Percentiles rank a stretch among this genome's conserved stretches.
phyloP scores from a whole-genome alignment of 306 rosid species.

The Dryas octopetala region DNA sequence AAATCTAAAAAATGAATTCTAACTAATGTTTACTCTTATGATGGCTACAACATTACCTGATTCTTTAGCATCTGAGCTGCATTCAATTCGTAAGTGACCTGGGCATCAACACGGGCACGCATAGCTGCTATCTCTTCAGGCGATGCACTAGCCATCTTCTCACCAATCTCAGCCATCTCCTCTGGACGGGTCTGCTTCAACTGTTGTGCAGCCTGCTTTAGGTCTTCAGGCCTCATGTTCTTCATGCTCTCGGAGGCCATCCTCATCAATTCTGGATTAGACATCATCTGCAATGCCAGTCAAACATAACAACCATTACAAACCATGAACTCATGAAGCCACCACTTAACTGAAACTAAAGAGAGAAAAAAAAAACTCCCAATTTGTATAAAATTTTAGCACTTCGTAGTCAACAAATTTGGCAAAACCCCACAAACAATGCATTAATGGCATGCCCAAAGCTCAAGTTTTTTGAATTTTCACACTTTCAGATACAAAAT shows the following conservation, averaged over 20 bases:
- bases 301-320: slow-evolving; percentile 5
- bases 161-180: slow-evolving; percentile 92
- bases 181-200: slow-evolving; percentile 85
- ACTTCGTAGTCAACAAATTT: not conserved
- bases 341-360: slow-evolving; percentile 5
- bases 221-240: slow-evolving; percentile 79
- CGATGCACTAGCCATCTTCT: slow-evolving; percentile 77
- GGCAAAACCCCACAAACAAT: not conserved
- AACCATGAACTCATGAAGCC: not conserved
- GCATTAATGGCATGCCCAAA: not conserved
- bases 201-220: slow-evolving; percentile 80
- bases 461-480: not conserved
- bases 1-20: not conserved
- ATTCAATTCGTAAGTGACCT: slow-evolving; percentile 59
- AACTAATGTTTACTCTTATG: not conserved
- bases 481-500: too few relatives aligned
- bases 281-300: slow-evolving; percentile 72
- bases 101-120: slow-evolving; percentile 70
- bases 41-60: slow-evolving; percentile 45
- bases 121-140: slow-evolving; percentile 85
- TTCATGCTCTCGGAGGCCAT: slow-evolving; percentile 97
- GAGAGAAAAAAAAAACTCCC: not conserved
- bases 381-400: not conserved
- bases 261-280: slow-evolving; percentile 85
- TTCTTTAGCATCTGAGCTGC: slow-evolving; percentile 88